Evolutionary conservation across 2,329 filamentous ascomycete species (phyloP).

Genomic region (Fusarium sp.): DNA sequence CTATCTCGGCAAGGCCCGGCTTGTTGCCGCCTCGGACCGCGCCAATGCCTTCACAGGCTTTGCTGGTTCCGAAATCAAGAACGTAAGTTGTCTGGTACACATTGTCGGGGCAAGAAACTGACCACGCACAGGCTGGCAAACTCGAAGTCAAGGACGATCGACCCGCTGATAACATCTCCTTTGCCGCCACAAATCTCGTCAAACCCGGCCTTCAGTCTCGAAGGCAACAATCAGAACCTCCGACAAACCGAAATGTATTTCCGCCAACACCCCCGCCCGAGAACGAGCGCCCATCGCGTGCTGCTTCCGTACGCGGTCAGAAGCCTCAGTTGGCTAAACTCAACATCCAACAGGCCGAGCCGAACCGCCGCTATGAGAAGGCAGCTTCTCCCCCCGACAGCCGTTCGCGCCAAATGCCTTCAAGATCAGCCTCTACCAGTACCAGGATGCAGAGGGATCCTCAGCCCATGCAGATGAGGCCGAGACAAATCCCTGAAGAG

Average conservation of each 20-base stretch:
- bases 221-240: conserved; percentile 89
- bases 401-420: conserved; percentile 51
- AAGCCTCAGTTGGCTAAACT: conserved; percentile 75
- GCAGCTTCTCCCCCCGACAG: conserved; percentile 62
- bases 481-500: conserved; percentile 62
- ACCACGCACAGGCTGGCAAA: conserved; percentile 63
- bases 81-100: conserved; percentile 61
- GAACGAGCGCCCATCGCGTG: conserved; percentile 77
- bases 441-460: conserved; percentile 61
- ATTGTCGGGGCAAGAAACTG: conserved; percentile 24
- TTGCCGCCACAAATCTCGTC: conserved; percentile 92
- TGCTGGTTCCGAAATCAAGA: conserved; percentile 84
- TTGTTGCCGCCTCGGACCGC: conserved; percentile 90
- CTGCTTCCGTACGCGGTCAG: conserved; percentile 73
- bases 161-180: conserved; percentile 87
- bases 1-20: conserved; percentile 94
- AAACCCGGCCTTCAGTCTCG: conserved; percentile 86
- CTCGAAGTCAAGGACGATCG: conserved; percentile 81
- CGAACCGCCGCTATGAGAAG: conserved; percentile 70
- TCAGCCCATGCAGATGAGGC: conserved; percentile 49
- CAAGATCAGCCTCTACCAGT: conserved; percentile 63
- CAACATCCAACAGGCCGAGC: conserved; percentile 70
- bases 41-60: conserved; percentile 88
- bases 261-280: conserved; percentile 99
- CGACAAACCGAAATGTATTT: conserved; percentile 85